Evolutionary conservation across 352 stramenopile genomes (phyloP).

Genomic region (Phytophthora podocarpi): DNA sequence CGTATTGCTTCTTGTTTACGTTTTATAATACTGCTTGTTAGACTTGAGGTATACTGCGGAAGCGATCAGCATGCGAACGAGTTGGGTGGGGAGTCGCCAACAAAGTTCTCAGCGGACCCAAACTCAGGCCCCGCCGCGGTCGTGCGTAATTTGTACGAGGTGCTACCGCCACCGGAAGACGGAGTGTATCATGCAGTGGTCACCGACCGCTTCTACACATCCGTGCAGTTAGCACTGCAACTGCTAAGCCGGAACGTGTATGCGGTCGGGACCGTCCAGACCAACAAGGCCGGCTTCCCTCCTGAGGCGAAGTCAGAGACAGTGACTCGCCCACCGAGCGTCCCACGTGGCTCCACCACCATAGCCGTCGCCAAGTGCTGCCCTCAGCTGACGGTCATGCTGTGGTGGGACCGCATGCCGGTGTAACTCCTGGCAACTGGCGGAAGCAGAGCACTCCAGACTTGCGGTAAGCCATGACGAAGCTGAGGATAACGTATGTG

Average conservation of each 20-base stretch:
- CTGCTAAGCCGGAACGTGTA: conserved; percentile 15
- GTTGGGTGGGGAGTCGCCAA: not conserved
- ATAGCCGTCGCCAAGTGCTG: not conserved
- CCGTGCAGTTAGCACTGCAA: conserved; percentile 16
- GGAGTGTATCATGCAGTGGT: conserved; percentile 10
- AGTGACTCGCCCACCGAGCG: not conserved
- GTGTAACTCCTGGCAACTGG: conserved; percentile 7
- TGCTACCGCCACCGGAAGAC: not conserved
- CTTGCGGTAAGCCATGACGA: conserved; percentile 1
- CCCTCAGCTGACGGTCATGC: not conserved
- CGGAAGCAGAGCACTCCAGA: not conserved
- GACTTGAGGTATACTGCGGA: conserved; percentile 14
- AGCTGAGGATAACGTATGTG: no score
- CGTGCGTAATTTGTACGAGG: conserved; percentile 3
- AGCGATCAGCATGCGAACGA: conserved; percentile 1
- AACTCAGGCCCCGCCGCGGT: conserved; percentile 12
- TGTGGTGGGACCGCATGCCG: conserved; percentile 1
- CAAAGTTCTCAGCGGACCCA: conserved; percentile 1
- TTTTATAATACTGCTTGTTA: conserved; percentile 14
- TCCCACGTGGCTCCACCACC: not conserved
- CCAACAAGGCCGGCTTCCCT: conserved; percentile 8
- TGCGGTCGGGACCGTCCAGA: conserved; percentile 15
- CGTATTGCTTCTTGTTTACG: not conserved
- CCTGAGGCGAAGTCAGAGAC: not conserved
- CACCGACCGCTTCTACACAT: conserved; percentile 25